Evolutionary conservation across 1,284 basidiomycete genomes (phyloP), one percentile per base, ranked within the genome.

Genomic region (Puccinia sorghi): DNA sequence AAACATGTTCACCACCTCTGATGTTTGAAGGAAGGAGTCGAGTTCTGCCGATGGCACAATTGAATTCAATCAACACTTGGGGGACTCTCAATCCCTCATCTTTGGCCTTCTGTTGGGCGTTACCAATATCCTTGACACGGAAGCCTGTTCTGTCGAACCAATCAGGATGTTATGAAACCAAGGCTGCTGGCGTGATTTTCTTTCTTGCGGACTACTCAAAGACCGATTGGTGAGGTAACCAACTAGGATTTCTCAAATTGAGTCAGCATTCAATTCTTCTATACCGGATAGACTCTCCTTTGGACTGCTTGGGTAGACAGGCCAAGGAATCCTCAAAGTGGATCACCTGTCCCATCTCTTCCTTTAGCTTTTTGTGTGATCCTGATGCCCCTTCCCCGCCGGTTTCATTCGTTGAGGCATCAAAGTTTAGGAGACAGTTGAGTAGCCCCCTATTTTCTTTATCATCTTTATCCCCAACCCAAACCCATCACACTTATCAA

Each of bases 31-130:
- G 20, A 22, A 56, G 37, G 7, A 15, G 13, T 59, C 13, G 3
- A 25, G 61, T 25, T 69, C 46, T 52, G 22, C 46, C 32, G 48
- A 54, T 52, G 17, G 50, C 11, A 27, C 52, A 48, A 54, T 69
- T 72, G 13, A 78, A 70, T 78, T 78, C 66, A 52, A 71, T 78
- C 46, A 78, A 52, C 13, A 78, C 39, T 78, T 78, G 75, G 12
- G 75, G 71, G 57, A 78, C 67, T 71, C 67, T 70, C 41, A 78
- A 52, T 11, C 75, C 75, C 48, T 50, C 46, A 12, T 76, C 63
- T 32, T 69, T 67, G 0, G 50, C 48, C 39, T 67, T 77, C 41
- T 46, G 41, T 9, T 12, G 48, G n/a, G 48, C 75, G n/a, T 61
- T 15, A 56, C 61, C 54, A 11, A 39, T 13, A 52, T 76, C 66